These are phyloP conservation scores for Kwoniella botswanensis DNA, from an alignment of 768 basidiomycete genomes.

Conservation along the genomic window DNA sequence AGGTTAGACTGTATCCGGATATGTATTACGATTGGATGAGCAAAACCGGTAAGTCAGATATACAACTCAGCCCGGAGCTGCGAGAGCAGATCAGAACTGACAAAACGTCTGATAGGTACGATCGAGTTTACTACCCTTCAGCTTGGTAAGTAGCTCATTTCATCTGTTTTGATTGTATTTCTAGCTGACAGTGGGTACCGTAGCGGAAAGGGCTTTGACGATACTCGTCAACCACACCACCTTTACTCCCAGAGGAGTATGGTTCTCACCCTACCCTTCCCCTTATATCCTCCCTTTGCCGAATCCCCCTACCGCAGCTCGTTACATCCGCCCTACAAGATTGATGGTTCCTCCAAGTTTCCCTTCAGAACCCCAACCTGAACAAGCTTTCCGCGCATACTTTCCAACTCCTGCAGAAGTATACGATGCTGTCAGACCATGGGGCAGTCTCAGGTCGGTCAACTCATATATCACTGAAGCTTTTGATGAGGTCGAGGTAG, in stretches of 20 bases:
- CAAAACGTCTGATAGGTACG: constrained; percentile 28
- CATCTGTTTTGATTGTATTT: not conserved
- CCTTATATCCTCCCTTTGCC: constrained; percentile 33
- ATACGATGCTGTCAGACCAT: constrained; percentile 43
- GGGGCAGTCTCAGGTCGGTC: constrained; percentile 41
- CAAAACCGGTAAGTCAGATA: constrained; percentile 29
- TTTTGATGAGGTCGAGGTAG: not conserved
- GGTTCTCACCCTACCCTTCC: constrained; percentile 39
- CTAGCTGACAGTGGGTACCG: not conserved
- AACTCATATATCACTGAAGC: constrained; percentile 28
- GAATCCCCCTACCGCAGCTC: constrained; percentile 17
- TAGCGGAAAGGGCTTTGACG: constrained; percentile 45
- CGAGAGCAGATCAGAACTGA: not conserved
- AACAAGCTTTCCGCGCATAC: constrained; percentile 18
- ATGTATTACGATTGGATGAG: constrained; percentile 49
- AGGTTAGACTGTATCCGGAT: constrained; percentile 36
- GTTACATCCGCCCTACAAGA: constrained; percentile 40
- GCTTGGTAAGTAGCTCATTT: constrained; percentile 26
- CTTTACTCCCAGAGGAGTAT: constrained; percentile 25
- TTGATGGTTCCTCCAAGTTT: constrained; percentile 2
- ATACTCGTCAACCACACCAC: constrained; percentile 35
- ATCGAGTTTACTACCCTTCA: constrained; percentile 28
- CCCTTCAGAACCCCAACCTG: constrained; percentile 11
- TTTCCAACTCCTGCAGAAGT: constrained; percentile 39
- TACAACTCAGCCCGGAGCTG: not conserved